Base-by-base conservation (phyloP, 2,329 filamentous ascomycete species). In the Cladosporium austrohemisphaericum region DNA sequence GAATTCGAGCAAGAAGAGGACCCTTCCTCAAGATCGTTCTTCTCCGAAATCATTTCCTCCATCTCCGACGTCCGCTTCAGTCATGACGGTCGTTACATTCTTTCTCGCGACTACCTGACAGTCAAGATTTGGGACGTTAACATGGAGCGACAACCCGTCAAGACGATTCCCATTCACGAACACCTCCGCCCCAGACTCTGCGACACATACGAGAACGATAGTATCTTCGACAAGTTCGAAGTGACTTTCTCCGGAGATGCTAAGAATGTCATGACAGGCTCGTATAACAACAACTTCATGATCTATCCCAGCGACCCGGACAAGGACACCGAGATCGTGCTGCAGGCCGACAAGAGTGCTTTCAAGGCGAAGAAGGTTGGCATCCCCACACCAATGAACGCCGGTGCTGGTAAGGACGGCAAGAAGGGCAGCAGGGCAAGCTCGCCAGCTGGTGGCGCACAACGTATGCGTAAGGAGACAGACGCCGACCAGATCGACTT, bases 251-350 rank as follows among this genome's bases (percentile, higher is more conserved):
- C 92, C 2, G 93, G 93, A 19, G 92, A 97, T 69, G 89, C 90
- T 31, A 94, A 95, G 78, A 97, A 98, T 62, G 93, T 97, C 58
- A 98, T 98, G 93, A 98, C 93, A 5, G 93, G 93, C 61, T 96
- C 90, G 67, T 98, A 98, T 77, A 98, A 98, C 79, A 98, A 98
- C 76, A 98, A 98, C 75, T 97, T 98, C 77, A 98, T 98, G 93
- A 98, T 98, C 65, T 98, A 97, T 69, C 93, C 93, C 4, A 93
- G 91, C 20, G 92, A 97, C 63, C 88, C 91, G 5, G 88, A 92
- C 58, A 94, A 94, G 73, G 93, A 98, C 67, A 92, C 92, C 3
- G 93, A 98, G 70, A 91, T 98, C 40, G 93, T 98, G 38, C 76
- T 98, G 50, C 93, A 98, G 70, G 93, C 93, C 31, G 93, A 98